Evolutionary conservation across 139 green algal species (phyloP).

Genomic region (Marvania coccoides): DNA sequence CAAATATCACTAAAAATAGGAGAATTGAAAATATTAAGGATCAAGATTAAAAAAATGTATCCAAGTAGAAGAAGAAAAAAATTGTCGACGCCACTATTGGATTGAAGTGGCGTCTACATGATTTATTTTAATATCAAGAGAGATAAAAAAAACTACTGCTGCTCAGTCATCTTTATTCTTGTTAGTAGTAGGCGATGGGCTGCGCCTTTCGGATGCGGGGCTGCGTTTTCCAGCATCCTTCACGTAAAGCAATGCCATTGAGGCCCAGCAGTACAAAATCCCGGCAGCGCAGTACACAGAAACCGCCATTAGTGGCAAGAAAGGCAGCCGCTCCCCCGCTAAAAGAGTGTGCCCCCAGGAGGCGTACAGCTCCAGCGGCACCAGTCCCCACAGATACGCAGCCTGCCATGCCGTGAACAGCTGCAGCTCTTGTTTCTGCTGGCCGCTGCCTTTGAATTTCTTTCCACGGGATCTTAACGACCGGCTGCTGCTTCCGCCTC

Average conservation of each 20-base stretch:
- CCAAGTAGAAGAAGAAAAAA: not conserved
- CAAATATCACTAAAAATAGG: no score
- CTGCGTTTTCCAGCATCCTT: not conserved
- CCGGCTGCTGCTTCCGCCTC: not conserved
- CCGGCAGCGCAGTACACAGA: conserved; percentile 66
- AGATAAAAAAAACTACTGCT: not conserved
- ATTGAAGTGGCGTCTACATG: not conserved
- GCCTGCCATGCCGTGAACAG: not conserved
- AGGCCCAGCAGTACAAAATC: conserved; percentile 36
- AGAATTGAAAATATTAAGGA: no score
- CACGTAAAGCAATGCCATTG: not conserved
- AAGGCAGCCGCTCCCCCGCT: conserved; percentile 49
- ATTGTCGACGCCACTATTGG: not conserved
- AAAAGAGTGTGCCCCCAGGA: conserved; percentile 37
- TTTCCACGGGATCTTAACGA: not conserved
- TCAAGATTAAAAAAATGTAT: no score
- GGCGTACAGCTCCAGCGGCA: conserved; percentile 59
- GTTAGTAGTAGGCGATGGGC: not conserved
- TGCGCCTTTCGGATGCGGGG: not conserved
- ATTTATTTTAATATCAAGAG: not conserved
- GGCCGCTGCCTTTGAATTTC: no score
- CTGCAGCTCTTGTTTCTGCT: no score
- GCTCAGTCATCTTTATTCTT: not conserved
- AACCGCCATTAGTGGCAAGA: conserved; percentile 80
- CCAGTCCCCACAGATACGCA: conserved; percentile 53